Percentiles rank a stretch among this genome's conserved stretches.
Conservation (phyloP, 768 basidiomycete genomes). For the Calvatia gigantea region DNA sequence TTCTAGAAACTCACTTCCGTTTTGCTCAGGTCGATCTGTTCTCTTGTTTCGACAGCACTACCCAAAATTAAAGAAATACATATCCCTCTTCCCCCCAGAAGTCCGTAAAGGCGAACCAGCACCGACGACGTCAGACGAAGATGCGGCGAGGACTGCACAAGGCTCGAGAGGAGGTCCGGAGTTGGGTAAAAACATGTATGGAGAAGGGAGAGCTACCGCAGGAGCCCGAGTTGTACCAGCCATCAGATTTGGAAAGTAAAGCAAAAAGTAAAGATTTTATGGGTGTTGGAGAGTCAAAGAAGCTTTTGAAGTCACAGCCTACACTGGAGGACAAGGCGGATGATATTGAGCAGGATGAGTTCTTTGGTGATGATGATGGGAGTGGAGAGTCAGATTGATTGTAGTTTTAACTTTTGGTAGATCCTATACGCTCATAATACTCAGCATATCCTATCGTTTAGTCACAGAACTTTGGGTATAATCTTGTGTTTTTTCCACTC, state of each 20-base stretch:
- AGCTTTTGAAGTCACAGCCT: constrained; percentile 3
- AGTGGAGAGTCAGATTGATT: constrained; percentile 14
- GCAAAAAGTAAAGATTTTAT: constrained; percentile 8
- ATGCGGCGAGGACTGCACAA: constrained; percentile 38
- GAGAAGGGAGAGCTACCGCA: constrained; percentile 48
- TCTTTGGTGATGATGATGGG: constrained; percentile 39
- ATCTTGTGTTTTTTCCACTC: too few relatives aligned
- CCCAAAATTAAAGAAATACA: constrained; percentile 83
- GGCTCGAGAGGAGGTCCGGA: constrained; percentile 57
- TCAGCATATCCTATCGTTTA: too few relatives aligned
- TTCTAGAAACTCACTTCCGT: too few relatives aligned
- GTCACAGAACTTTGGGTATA: too few relatives aligned
- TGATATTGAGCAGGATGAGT: constrained; percentile 31
- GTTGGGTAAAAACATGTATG: constrained; percentile 60
- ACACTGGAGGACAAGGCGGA: constrained; percentile 8
- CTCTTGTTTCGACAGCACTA: constrained; percentile 55
- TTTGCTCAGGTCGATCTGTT: neutral
- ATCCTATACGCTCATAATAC: too few relatives aligned
- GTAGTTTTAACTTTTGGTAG: neutral
- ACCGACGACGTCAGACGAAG: constrained; percentile 20
- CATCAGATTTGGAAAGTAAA: neutral
- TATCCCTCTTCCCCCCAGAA: constrained; percentile 83
- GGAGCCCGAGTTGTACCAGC: constrained; percentile 54
- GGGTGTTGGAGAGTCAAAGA: constrained; percentile 2
- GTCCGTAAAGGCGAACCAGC: constrained; percentile 36